Evolutionary conservation across 331 rosid genomes (phyloP).

Genomic region (Prunus yedoensis): DNA sequence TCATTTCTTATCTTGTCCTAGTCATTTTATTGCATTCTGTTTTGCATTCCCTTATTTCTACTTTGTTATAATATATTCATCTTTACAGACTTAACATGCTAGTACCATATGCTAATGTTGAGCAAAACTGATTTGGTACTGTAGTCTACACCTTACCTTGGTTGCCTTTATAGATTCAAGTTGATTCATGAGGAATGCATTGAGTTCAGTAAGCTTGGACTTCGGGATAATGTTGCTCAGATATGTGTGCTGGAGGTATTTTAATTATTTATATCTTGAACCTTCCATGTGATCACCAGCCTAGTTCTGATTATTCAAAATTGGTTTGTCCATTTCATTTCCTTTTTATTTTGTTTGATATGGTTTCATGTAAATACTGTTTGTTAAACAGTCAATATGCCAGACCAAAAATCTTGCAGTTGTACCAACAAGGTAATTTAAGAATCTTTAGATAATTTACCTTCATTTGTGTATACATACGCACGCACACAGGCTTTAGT

Average conservation of each 20-base stretch:
- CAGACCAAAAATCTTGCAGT: constrained; percentile 38
- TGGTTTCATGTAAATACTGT: constrained; percentile 12
- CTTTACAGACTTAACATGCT: not conserved
- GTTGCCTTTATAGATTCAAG: constrained; percentile 53
- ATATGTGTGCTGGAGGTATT: constrained; percentile 87
- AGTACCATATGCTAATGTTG: not conserved
- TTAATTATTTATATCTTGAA: constrained; percentile 8
- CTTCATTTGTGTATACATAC: not conserved
- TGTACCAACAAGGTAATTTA: constrained; percentile 51
- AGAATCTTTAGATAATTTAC: constrained; percentile 4
- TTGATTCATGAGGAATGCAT: constrained; percentile 75
- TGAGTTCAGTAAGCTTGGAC: constrained; percentile 85
- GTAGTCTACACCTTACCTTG: constrained; percentile 8
- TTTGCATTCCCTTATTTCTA: not conserved
- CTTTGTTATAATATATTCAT: not conserved
- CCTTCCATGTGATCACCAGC: not conserved
- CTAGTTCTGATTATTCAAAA: not conserved
- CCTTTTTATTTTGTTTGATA: constrained; percentile 16
- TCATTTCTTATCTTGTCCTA: not conserved
- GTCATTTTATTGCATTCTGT: not conserved
- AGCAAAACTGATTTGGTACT: constrained; percentile 11
- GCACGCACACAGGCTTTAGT: not conserved
- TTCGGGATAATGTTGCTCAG: constrained; percentile 91
- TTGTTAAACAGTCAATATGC: constrained; percentile 47
- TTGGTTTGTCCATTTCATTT: not conserved